These are phyloP conservation scores for Austroboletus niveus DNA, from an alignment of 1,284 basidiomycete genomes.

Conservation along the genomic window DNA sequence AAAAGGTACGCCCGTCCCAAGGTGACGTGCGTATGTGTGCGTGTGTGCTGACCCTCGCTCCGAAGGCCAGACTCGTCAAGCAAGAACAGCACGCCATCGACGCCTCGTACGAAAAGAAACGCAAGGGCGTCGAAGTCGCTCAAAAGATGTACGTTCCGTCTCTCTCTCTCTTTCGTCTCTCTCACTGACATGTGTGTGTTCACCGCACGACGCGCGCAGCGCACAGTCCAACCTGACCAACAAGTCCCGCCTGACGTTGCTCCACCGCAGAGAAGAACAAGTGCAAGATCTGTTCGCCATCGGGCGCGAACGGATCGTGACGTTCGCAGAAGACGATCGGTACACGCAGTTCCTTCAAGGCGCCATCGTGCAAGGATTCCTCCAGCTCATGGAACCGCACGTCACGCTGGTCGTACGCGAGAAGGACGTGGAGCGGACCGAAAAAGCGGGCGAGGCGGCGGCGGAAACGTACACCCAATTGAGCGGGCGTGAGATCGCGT, in stretches of 20 bases:
- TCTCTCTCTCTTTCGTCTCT: too few species aligned
- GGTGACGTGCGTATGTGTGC: not conserved
- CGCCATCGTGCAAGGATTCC: conserved; percentile 76
- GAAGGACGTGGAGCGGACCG: conserved; percentile 55
- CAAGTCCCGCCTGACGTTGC: conserved; percentile 88
- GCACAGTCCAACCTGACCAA: conserved; percentile 96
- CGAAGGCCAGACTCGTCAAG: conserved; percentile 90
- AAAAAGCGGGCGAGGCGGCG: conserved; percentile 65
- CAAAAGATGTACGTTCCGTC: conserved; percentile 98
- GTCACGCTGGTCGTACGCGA: conserved; percentile 63
- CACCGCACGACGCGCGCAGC: conserved; percentile 43
- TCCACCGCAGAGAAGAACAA: conserved; percentile 91
- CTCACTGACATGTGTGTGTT: too few species aligned
- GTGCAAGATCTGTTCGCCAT: conserved; percentile 86
- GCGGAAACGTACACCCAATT: conserved; percentile 67
- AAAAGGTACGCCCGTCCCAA: conserved; percentile 63
- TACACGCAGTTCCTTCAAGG: conserved; percentile 81
- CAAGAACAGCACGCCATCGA: conserved; percentile 93
- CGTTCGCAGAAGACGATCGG: conserved; percentile 68
- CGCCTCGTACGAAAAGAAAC: conserved; percentile 89
- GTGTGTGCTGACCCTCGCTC: not conserved
- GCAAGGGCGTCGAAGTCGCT: conserved; percentile 86
- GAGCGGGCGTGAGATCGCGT: conserved; percentile 67
- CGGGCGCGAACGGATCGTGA: conserved; percentile 63
- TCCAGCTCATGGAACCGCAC: conserved; percentile 69